Evolutionary conservation across 139 green algal species (phyloP).

Genomic region (Yamagishiella unicocca): DNA sequence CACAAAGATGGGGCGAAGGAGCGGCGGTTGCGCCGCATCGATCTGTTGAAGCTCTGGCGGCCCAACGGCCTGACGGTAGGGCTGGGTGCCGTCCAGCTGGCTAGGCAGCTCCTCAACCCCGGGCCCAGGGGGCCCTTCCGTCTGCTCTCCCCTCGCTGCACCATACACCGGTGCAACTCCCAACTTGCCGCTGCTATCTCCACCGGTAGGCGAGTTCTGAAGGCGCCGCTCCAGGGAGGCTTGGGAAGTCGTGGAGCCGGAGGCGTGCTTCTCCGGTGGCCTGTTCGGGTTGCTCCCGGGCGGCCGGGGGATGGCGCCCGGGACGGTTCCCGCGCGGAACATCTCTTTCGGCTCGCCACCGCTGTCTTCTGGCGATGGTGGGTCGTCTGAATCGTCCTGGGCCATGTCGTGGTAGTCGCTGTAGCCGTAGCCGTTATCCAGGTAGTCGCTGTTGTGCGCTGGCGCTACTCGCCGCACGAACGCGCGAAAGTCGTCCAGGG

Average conservation of each 20-base stretch:
- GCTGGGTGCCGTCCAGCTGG: background rate
- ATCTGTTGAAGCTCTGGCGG: background rate
- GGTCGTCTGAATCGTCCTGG: background rate
- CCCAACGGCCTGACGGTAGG: background rate
- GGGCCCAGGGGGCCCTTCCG: background rate
- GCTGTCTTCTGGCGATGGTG: background rate
- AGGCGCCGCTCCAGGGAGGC: background rate
- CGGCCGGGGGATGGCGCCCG: background rate
- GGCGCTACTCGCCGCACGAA: background rate
- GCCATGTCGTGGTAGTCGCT: background rate
- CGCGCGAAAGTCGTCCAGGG: constrained; percentile 5
- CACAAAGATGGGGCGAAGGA: constrained; percentile 3
- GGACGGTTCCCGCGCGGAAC: background rate
- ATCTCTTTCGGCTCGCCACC: background rate
- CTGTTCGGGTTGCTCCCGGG: background rate
- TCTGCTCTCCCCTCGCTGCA: background rate
- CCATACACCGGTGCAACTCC: background rate
- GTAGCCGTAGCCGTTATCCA: constrained; percentile 39
- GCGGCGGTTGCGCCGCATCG: background rate
- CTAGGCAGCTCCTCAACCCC: background rate
- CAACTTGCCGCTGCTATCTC: background rate
- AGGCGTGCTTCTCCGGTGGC: background rate
- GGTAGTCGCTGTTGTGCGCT: constrained; percentile 21
- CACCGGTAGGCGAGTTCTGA: too few relatives aligned
- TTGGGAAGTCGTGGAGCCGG: background rate